Evolutionary conservation across 2,329 filamentous ascomycete genomes (phyloP), one percentile per base, ranked within the genome.

Genomic region (Colletotrichum camelliae): DNA sequence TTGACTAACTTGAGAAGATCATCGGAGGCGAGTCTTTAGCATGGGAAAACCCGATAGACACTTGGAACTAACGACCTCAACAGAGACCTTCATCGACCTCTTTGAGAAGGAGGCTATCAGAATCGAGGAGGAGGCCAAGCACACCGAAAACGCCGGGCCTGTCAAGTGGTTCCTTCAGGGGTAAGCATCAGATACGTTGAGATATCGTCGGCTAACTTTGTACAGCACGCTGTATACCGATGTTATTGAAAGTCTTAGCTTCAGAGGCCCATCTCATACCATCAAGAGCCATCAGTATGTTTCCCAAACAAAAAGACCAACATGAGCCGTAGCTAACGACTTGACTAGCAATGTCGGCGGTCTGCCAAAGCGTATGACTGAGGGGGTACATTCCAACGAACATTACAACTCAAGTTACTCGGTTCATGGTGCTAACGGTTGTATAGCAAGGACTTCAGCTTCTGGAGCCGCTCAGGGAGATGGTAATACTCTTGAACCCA

Each of bases 121-220:
- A 79, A 96, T 97, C 64, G 94, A 95, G 77, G 91, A 91, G 71
- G 92, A 89, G 33, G 94, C 94, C 0, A 91, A 92, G 77, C 88
- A 93, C 81, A 93, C 93, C 1, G 84, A 89, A 2, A 88, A 89
- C 70, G 92, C 92, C n/a, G 95, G 94, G 39, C 93, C 94, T 80
- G 94, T 98, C 52, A 91, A 95, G 80, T 98, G 92, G 90, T 94
- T 98, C 81, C 89, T 98, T 12, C 96, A 74, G 39, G 95, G 96
- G 21, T 52, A 52, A 52, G 43, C 43, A 52, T 52, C n/a, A 97
- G 33, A 18, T 64, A 16, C 29, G 27, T n/a, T 57, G 33, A 43
- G 27, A 24, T 64, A 7, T 21, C 10, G 7, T 52, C 29, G 37
- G 16, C 67, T 64, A 39, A 60, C 29, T 29, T 24, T 55, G 27